Evolutionary conservation across 1,139 yeast species (phyloP).

Genomic region (Nakaseomyces uthaithaninus): DNA sequence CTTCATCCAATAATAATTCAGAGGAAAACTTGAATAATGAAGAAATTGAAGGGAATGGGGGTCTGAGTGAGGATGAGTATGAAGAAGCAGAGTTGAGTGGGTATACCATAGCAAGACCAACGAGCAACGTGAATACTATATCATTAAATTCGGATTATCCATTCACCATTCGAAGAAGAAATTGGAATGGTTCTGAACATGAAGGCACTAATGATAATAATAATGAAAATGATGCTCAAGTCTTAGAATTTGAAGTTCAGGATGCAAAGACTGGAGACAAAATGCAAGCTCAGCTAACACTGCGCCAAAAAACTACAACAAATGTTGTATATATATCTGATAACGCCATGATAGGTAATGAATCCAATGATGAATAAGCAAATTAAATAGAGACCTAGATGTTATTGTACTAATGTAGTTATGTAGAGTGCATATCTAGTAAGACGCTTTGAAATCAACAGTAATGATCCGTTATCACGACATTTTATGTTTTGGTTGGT

Average conservation of each 20-base stretch:
- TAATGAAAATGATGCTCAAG: background rate
- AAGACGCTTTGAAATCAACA: no score
- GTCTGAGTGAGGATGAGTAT: background rate
- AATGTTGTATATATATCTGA: constrained; percentile 1
- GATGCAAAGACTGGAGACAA: background rate
- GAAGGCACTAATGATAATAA: background rate
- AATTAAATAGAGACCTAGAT: background rate
- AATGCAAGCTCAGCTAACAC: background rate
- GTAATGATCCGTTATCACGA: no score
- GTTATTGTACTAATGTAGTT: background rate
- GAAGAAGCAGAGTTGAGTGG: constrained; percentile 1
- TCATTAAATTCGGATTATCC: constrained; percentile 5
- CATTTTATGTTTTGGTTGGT: no score
- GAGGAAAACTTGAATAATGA: background rate
- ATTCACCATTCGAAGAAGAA: background rate
- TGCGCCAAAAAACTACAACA: background rate
- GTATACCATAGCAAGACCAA: background rate
- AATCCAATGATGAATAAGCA: background rate
- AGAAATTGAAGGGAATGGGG: background rate
- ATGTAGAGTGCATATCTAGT: background rate
- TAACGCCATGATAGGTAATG: background rate
- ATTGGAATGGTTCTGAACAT: background rate
- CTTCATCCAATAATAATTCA: constrained; percentile 1
- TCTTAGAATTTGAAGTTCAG: constrained; percentile 1
- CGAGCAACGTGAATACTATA: background rate